phyloP scores from a whole-genome alignment of 331 rosid species.

The Acacia pycnantha region DNA sequence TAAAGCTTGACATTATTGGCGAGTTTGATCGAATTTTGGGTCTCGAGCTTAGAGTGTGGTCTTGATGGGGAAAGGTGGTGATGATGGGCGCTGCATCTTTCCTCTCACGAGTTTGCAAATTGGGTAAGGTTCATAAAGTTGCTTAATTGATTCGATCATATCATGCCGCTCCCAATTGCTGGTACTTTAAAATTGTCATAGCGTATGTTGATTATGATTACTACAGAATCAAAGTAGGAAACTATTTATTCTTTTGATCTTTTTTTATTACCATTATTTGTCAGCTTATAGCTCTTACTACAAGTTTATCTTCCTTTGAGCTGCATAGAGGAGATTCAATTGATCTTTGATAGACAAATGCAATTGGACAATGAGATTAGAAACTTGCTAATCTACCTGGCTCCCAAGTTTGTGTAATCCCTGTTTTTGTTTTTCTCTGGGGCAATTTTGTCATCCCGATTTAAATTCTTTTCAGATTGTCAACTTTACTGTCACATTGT shows the following conservation, averaged over 20 bases:
- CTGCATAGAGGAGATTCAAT: not conserved
- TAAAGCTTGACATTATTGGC: conserved; percentile 39
- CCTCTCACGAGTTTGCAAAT: conserved; percentile 87
- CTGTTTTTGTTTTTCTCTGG: not conserved
- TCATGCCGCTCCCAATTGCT: conserved; percentile 5
- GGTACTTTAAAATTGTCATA: not conserved
- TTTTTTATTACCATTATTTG: not conserved
- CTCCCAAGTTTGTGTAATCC: not conserved
- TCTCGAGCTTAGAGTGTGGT: conserved; percentile 5
- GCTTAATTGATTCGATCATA: not conserved
- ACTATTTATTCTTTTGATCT: not conserved
- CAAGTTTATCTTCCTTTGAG: not conserved
- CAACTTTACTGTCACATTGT: not conserved
- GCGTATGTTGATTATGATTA: not conserved
- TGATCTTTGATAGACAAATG: not conserved
- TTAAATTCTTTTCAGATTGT: not conserved
- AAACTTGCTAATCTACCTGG: not conserved
- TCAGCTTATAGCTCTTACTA: not conserved
- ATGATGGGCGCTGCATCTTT: conserved; percentile 56
- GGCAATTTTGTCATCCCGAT: not conserved
- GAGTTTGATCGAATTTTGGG: conserved; percentile 35
- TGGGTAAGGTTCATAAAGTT: conserved; percentile 49
- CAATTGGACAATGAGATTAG: too few species aligned
- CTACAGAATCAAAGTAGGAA: not conserved
- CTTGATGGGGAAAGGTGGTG: conserved; percentile 70